phyloP scores from a whole-genome alignment of 2,329 filamentous ascomycete genomes.

The Fusarium lateritium region DNA sequence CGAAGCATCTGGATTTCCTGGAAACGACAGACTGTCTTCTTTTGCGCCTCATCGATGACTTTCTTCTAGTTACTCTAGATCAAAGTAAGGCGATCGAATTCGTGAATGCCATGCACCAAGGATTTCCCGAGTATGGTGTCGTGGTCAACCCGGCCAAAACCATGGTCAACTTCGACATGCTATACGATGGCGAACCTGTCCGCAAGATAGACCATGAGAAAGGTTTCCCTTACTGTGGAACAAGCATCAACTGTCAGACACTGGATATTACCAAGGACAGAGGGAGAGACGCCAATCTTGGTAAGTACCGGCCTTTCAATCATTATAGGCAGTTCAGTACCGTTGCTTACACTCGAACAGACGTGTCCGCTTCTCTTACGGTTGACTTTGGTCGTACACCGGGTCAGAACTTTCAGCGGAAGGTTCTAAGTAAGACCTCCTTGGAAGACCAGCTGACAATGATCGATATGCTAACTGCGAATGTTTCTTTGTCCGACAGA shows the following conservation, averaged over 20 bases:
- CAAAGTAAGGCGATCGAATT: slow-evolving; percentile 78
- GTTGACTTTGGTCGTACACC: slow-evolving; percentile 81
- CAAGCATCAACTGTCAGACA: slow-evolving; percentile 79
- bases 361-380: slow-evolving; percentile 79
- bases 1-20: slow-evolving; percentile 77
- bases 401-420: slow-evolving; percentile 84
- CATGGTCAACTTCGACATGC: slow-evolving; percentile 84
- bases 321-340: background rate
- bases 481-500: slow-evolving; percentile 54
- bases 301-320: slow-evolving; percentile 58
- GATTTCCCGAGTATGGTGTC: slow-evolving; percentile 85
- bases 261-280: slow-evolving; percentile 82
- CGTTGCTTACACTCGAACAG: slow-evolving; percentile 28
- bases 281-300: slow-evolving; percentile 64
- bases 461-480: slow-evolving; percentile 1
- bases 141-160: slow-evolving; percentile 83
- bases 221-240: slow-evolving; percentile 92
- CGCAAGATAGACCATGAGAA: slow-evolving; percentile 59
- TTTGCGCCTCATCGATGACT: slow-evolving; percentile 91
- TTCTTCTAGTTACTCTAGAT: slow-evolving; percentile 86
- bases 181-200: slow-evolving; percentile 67
- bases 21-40: slow-evolving; percentile 72
- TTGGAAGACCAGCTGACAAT: background rate
- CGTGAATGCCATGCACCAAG: slow-evolving; percentile 83
- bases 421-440: slow-evolving; percentile 73